Evolutionary conservation across 257 asterid species (phyloP).

Genomic region (Verbena officinalis): DNA sequence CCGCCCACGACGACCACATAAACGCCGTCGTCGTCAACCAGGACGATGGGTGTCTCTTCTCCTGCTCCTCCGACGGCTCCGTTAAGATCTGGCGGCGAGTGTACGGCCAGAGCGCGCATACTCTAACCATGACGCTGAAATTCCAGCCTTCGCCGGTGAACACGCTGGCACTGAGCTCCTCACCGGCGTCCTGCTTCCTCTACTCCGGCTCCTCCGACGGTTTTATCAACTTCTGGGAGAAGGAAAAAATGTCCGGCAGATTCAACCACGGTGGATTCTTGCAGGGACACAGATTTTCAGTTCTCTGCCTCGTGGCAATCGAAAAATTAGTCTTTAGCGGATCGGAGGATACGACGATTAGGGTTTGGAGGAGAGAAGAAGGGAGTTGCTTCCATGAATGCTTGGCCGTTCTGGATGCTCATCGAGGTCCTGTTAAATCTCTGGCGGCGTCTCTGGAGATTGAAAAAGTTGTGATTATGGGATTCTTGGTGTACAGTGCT

Average conservation of each 20-base stretch:
- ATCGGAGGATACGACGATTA: slow-evolving; percentile 83
- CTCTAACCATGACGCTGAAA: slow-evolving; percentile 72
- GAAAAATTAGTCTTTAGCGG: slow-evolving; percentile 85
- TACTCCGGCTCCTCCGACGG: slow-evolving; percentile 95
- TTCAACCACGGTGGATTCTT: slow-evolving; percentile 87
- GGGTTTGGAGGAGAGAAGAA: slow-evolving; percentile 89
- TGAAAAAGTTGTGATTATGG: slow-evolving; percentile 75
- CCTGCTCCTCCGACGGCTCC: slow-evolving; percentile 80
- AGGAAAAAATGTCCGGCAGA: slow-evolving; percentile 70
- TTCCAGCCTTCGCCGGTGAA: slow-evolving; percentile 83
- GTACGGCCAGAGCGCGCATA: slow-evolving; percentile 78
- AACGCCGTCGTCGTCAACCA: slow-evolving; percentile 63
- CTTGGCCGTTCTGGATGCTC: slow-evolving; percentile 82
- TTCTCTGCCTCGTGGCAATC: slow-evolving; percentile 67
- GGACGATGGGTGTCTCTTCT: slow-evolving; percentile 78
- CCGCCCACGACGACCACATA: slow-evolving; percentile 71
- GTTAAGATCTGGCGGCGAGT: slow-evolving; percentile 83
- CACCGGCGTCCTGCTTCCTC: slow-evolving; percentile 52
- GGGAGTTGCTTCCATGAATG: slow-evolving; percentile 92
- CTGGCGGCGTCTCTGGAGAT: slow-evolving; percentile 75
- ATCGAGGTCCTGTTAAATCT: slow-evolving; percentile 82
- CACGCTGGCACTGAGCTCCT: slow-evolving; percentile 54
- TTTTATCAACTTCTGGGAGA: slow-evolving; percentile 89
- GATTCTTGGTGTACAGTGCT: slow-evolving; percentile 73
- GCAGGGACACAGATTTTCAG: slow-evolving; percentile 81